Conservation (phyloP, 805 yeast species). For the Pichia insulana region DNA sequence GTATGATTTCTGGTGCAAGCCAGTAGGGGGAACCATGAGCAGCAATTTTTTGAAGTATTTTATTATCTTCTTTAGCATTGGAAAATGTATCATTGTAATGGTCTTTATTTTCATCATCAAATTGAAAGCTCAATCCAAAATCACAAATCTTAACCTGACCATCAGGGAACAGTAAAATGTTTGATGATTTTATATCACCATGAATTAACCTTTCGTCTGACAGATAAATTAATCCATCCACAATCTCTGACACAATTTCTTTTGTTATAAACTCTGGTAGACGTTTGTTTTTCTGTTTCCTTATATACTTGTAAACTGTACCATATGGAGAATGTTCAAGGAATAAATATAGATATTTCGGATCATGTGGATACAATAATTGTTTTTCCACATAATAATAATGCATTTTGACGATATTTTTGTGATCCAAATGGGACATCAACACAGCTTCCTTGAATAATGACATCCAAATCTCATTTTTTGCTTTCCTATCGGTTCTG, state of each 20-base stretch:
- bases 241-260: constrained; percentile 42
- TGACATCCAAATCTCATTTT: constrained; percentile 20
- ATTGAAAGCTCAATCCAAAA: constrained; percentile 61
- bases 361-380: background rate
- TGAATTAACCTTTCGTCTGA: constrained; percentile 72
- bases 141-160: constrained; percentile 60
- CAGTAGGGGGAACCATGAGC: constrained; percentile 89
- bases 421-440: constrained; percentile 54
- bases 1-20: constrained; percentile 97
- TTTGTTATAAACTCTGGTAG: constrained; percentile 48
- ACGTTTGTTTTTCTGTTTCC: constrained; percentile 42
- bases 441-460: constrained; percentile 62
- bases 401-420: constrained; percentile 58
- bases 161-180: constrained; percentile 47
- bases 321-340: constrained; percentile 63
- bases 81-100: constrained; percentile 22
- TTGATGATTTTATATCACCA: constrained; percentile 71
- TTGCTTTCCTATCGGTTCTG: background rate
- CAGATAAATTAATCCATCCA: constrained; percentile 53
- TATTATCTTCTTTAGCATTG: constrained; percentile 22
- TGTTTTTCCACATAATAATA: constrained; percentile 51
- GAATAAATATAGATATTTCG: constrained; percentile 43
- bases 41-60: constrained; percentile 27
- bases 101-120: constrained; percentile 6
- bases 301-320: constrained; percentile 39